Evolutionary conservation across 1,284 basidiomycete species (phyloP).

Genomic region (Cutaneotrichosporon arboriforme): DNA sequence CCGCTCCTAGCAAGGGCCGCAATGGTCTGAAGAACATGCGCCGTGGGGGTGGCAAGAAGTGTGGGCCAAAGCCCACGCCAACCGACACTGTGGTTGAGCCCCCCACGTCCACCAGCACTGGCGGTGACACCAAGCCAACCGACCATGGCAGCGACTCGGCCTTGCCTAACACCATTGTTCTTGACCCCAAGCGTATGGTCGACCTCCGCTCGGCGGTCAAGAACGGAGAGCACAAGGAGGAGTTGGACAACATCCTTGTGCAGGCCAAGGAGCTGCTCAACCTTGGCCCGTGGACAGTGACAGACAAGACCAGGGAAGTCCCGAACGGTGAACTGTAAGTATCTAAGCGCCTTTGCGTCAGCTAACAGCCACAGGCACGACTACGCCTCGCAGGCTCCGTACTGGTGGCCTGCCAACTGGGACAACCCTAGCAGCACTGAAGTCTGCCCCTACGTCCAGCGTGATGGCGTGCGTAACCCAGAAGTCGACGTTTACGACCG

Average conservation of each 20-base stretch:
- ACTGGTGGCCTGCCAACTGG: slow-evolving; percentile 14
- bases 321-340: slow-evolving; percentile 6
- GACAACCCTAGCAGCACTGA: background rate
- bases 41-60: too few species aligned
- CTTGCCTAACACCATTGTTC: slow-evolving; percentile 3
- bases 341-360: background rate
- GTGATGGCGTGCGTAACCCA: slow-evolving; percentile 13
- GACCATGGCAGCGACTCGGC: too few species aligned
- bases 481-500: slow-evolving; percentile 14
- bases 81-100: too few species aligned
- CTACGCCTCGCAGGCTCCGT: slow-evolving; percentile 16
- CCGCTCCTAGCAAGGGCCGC: too few species aligned
- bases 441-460: slow-evolving; percentile 12
- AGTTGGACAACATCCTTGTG: background rate
- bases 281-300: slow-evolving; percentile 10
- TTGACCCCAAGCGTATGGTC: slow-evolving; percentile 7
- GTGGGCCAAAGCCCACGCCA: too few species aligned
- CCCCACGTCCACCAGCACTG: too few species aligned
- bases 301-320: slow-evolving; percentile 4
- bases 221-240: background rate
- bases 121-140: too few species aligned
- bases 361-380: background rate
- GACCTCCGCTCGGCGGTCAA: background rate
- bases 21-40: too few species aligned
- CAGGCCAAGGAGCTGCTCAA: slow-evolving; percentile 1